Evolutionary conservation across 169 alveolate species (phyloP).

Genomic region (Besnoitia besnoiti): DNA sequence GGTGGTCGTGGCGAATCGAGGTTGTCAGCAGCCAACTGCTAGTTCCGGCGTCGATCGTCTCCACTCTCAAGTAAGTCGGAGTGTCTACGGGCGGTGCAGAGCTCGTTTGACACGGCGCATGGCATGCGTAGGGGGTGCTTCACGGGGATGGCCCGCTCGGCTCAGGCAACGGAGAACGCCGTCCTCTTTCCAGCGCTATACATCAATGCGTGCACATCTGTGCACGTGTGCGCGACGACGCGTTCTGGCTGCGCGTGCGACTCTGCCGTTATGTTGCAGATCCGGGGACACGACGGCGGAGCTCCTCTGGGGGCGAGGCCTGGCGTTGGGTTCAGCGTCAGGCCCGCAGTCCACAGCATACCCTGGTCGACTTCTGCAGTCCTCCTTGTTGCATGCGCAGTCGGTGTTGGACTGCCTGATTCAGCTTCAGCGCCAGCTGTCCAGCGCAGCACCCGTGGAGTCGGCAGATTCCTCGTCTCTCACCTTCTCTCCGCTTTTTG

Average conservation of each 20-base stretch:
- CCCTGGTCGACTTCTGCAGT: not conserved
- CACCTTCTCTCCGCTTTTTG: not conserved
- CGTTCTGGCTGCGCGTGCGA: too few relatives aligned
- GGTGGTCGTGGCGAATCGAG: not conserved
- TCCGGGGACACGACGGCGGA: not conserved
- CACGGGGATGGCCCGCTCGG: too few relatives aligned
- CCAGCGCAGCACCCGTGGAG: not conserved
- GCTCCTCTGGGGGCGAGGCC: not conserved
- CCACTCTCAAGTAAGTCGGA: conserved; percentile 14
- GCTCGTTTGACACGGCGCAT: too few relatives aligned
- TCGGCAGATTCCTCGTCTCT: not conserved
- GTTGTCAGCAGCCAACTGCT: conserved; percentile 7
- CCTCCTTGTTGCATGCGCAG: not conserved
- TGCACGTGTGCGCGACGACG: too few relatives aligned
- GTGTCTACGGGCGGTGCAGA: too few relatives aligned
- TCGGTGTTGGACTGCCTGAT: not conserved
- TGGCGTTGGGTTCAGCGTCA: too few relatives aligned
- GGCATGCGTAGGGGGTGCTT: too few relatives aligned
- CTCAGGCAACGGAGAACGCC: too few relatives aligned
- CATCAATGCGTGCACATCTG: too few relatives aligned
- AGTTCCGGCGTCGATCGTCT: not conserved
- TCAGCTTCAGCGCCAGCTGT: not conserved
- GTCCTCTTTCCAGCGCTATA: too few relatives aligned
- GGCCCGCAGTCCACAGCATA: not conserved
- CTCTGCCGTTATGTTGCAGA: not conserved